These are phyloP conservation scores for Escallonia rubra DNA, from an alignment of 129 eudicot genomes.

Conservation along the genomic window DNA sequence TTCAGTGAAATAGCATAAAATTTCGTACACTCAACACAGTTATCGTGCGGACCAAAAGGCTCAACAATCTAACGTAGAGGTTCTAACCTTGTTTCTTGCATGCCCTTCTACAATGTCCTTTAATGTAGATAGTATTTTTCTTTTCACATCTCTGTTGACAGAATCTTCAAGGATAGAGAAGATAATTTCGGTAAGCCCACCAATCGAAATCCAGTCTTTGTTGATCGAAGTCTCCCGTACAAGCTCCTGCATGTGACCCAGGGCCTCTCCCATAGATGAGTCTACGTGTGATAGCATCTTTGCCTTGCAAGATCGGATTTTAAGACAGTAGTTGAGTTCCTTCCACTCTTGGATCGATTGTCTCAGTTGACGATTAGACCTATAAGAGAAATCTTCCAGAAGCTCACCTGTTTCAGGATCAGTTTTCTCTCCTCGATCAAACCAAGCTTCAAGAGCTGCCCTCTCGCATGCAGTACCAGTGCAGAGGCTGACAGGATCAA, in stretches of 20 bases:
- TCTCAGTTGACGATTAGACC: conserved; percentile 55
- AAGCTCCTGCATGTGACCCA: conserved; percentile 44
- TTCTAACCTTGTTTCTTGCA: conserved; percentile 53
- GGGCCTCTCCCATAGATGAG: conserved; percentile 33
- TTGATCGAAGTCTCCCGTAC: conserved; percentile 46
- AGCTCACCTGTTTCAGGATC: conserved; percentile 53
- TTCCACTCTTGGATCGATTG: conserved; percentile 73
- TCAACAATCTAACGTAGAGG: not conserved
- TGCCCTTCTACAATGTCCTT: conserved; percentile 45
- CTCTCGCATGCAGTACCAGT: conserved; percentile 62
- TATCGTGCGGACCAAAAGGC: not conserved
- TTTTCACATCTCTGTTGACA: conserved; percentile 24
- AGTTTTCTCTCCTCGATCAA: conserved; percentile 42
- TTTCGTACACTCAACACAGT: not conserved
- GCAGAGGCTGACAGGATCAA: conserved; percentile 62
- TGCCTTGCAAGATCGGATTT: conserved; percentile 43
- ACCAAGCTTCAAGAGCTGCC: conserved; percentile 49
- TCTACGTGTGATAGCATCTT: conserved; percentile 28
- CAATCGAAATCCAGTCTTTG: conserved; percentile 59
- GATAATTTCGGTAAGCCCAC: conserved; percentile 45
- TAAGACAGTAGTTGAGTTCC: conserved; percentile 52
- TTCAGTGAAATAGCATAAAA: no score
- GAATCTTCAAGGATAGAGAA: conserved; percentile 32
- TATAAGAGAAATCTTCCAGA: conserved; percentile 50
- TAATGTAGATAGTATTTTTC: conserved; percentile 32